These are phyloP conservation scores for Helminthosporium solani DNA, from an alignment of 2,329 filamentous ascomycete genomes.

Conservation along the genomic window DNA sequence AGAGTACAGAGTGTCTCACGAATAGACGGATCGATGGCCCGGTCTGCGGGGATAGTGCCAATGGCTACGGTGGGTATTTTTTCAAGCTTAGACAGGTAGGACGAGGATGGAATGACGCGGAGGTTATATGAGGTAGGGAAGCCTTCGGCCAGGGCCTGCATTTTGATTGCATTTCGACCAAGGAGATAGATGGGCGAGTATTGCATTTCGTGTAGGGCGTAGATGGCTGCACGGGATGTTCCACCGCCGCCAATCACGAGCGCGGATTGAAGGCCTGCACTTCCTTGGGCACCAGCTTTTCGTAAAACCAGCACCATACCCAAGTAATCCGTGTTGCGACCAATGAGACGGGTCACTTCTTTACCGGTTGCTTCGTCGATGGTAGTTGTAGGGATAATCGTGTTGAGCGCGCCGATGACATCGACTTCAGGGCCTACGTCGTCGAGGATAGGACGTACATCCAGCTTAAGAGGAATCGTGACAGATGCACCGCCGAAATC, in stretches of 20 bases:
- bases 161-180: slow-evolving; percentile 71
- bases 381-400: slow-evolving; percentile 66
- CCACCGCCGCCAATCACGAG: slow-evolving; percentile 90
- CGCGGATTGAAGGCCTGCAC: slow-evolving; percentile 54
- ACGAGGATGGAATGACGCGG: slow-evolving; percentile 52
- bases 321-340: slow-evolving; percentile 94
- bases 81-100: slow-evolving; percentile 49
- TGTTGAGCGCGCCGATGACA: slow-evolving; percentile 91
- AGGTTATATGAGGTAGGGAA: slow-evolving; percentile 76
- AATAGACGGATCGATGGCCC: slow-evolving; percentile 73
- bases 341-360: slow-evolving; percentile 59
- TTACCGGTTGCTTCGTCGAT: slow-evolving; percentile 44
- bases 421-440: slow-evolving; percentile 75
- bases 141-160: slow-evolving; percentile 64
- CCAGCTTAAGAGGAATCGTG: slow-evolving; percentile 91
- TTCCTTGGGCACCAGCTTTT: slow-evolving; percentile 57
- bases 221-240: slow-evolving; percentile 88
- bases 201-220: slow-evolving; percentile 78
- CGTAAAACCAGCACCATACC: slow-evolving; percentile 83
- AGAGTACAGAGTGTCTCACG: slow-evolving; percentile 62
- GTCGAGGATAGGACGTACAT: slow-evolving; percentile 80
- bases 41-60: slow-evolving; percentile 87
- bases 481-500: slow-evolving; percentile 92
- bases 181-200: slow-evolving; percentile 86
- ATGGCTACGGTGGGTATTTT: slow-evolving; percentile 70